phyloP scores from a whole-genome alignment of 2,329 filamentous ascomycete species.

The Intubia oerlemansii region DNA sequence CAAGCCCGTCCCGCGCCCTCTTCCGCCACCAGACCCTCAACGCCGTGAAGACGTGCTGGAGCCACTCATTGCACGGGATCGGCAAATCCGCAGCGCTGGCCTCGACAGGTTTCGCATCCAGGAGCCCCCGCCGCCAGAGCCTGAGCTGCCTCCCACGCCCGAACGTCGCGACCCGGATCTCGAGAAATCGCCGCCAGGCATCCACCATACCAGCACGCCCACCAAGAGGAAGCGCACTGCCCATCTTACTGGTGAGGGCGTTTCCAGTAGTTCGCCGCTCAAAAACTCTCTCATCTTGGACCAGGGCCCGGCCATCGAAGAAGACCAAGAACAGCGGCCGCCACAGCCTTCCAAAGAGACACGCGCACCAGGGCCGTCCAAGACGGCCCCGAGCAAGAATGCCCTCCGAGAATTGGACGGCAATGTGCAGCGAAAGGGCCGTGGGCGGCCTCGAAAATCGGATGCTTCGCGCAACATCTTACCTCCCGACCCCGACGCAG shows the following conservation, averaged over 20 bases:
- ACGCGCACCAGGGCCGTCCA: background rate
- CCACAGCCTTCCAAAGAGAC: background rate
- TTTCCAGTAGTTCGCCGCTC: slow-evolving; percentile 28
- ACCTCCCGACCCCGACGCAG: slow-evolving; percentile 19
- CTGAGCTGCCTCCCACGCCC: slow-evolving; percentile 40
- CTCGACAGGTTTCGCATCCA: slow-evolving; percentile 14
- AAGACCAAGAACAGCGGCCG: no score
- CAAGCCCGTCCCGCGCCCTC: slow-evolving; percentile 22
- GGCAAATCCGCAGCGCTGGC: slow-evolving; percentile 14
- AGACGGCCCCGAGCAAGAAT: background rate
- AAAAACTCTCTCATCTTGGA: slow-evolving; percentile 17
- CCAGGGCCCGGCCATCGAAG: no score
- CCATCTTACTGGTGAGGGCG: background rate
- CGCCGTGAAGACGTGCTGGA: slow-evolving; percentile 21
- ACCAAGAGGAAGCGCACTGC: slow-evolving; percentile 22
- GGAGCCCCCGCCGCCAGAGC: slow-evolving; percentile 24
- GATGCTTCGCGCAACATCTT: slow-evolving; percentile 22
- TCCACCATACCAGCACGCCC: slow-evolving; percentile 30
- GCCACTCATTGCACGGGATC: slow-evolving; percentile 17
- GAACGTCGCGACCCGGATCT: slow-evolving; percentile 29
- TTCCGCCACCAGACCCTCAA: slow-evolving; percentile 22
- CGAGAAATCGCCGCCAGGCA: slow-evolving; percentile 33
- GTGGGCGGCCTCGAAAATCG: background rate
- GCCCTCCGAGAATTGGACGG: background rate
- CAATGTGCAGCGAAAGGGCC: background rate